These are phyloP conservation scores for Capillidium heterosporum DNA, from an alignment of 371 early-diverging fungal species.

Conservation along the genomic window DNA sequence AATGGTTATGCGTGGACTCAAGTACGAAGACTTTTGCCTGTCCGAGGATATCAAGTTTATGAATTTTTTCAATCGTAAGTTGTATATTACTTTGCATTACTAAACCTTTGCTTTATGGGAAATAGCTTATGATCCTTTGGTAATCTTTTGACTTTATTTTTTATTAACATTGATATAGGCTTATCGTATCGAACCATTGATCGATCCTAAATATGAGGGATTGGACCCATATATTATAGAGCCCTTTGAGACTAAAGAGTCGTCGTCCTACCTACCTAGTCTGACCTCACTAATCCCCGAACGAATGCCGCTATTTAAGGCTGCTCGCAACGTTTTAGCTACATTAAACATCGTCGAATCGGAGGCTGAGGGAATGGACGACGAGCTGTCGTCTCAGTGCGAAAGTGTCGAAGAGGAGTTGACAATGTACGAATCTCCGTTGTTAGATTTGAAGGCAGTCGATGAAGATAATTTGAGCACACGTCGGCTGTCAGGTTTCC, in stretches of 20 bases:
- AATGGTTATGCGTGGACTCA: slow-evolving; percentile 23
- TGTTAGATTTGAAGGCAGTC: neutral
- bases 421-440: neutral
- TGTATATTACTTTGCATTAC: neutral
- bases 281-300: neutral
- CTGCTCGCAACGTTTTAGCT: neutral
- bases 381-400: neutral
- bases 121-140: slow-evolving; percentile 19
- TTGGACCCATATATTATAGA: slow-evolving; percentile 16
- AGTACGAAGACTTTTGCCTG: slow-evolving; percentile 11
- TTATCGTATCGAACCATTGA: slow-evolving; percentile 26
- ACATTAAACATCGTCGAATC: neutral
- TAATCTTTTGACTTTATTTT: neutral
- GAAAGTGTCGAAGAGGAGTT: neutral
- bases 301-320: neutral
- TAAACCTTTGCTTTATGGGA: neutral
- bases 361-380: neutral
- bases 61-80: slow-evolving; percentile 19
- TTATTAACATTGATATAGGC: slow-evolving; percentile 5
- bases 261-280: neutral
- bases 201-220: slow-evolving; percentile 17
- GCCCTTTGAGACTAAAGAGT: neutral
- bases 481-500: neutral
- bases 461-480: slow-evolving; percentile 1
- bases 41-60: slow-evolving; percentile 13